Evolutionary conservation across 2,329 filamentous ascomycete genomes (phyloP).

Genomic region (Neopestalotiopsis sp.): DNA sequence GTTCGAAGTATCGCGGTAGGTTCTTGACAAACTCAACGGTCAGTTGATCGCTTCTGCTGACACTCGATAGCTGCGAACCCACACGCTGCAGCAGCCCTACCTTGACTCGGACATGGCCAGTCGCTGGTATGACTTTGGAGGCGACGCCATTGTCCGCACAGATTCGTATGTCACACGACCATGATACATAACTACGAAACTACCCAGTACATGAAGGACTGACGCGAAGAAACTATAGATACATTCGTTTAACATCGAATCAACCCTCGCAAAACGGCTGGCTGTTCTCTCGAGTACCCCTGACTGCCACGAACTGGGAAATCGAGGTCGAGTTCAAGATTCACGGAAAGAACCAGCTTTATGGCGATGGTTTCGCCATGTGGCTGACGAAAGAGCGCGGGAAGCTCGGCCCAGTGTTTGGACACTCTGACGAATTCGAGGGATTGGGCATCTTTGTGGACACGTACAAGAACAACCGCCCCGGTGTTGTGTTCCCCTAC

Average conservation of each 20-base stretch:
- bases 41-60: conserved; percentile 7
- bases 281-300: conserved; percentile 90
- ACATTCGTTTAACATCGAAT: conserved; percentile 91
- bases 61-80: conserved; percentile 74
- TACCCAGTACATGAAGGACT: neutral
- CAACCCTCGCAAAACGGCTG: conserved; percentile 89
- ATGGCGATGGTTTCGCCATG: conserved; percentile 96
- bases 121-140: conserved; percentile 99
- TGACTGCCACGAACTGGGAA: conserved; percentile 99
- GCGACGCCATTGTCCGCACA: conserved; percentile 83
- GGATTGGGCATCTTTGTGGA: conserved; percentile 96
- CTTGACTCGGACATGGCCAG: conserved; percentile 98
- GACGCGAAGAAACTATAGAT: conserved; percentile 56
- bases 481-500: conserved; percentile 93
- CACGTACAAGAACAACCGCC: conserved; percentile 99
- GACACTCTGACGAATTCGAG: conserved; percentile 86
- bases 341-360: conserved; percentile 84
- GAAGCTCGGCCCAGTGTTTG: conserved; percentile 83
- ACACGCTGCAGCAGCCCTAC: conserved; percentile 89
- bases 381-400: conserved; percentile 96
- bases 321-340: conserved; percentile 96
- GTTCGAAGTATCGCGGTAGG: conserved; percentile 71
- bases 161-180: conserved; percentile 60
- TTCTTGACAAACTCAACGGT: conserved; percentile 25
- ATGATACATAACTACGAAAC: neutral